Base-by-base conservation (phyloP, 202 grass and related monocot species). In the Digitaria exilis region DNA sequence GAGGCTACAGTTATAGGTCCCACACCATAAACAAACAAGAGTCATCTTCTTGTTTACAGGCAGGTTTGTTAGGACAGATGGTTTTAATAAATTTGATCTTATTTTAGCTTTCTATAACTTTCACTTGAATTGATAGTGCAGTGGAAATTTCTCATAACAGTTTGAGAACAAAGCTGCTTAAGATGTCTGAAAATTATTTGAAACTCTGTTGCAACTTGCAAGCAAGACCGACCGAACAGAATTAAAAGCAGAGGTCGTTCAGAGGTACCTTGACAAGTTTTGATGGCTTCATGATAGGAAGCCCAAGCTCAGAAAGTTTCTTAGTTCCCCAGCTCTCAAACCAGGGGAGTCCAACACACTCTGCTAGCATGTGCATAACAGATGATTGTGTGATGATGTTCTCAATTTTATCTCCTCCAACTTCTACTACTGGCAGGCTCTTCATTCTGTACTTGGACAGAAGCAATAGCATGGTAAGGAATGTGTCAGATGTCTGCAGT, bases 381-480 rank as follows among this genome's bases (percentile, higher is more conserved):
- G 81, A 89, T 51, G 96, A 96, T 71, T 99, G 96, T 26, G 96
- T 99, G 65, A 96, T 84, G 58, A 99, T 90, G 85, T 99, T 99
- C 83, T 92, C 96, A 56, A 99, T 94, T 69, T 90, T 90, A 78
- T 94, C 89, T 83, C 90, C 85, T 25, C 85, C 89, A 16, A 96
- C 84, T 82, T 96, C 88, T 76, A 99, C 93, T 1, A 99, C 93
- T 49, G 93, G 96, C 21, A 99, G 93, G 67, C 93, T 99, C 79
- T 99, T 99, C 91, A 99, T 91, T 85, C 93, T 89, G 78, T 99
- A 99, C 68, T 99, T 99, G 17, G 96, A 99, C 59, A 99, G 84
- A 61, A 99, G 86, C 45, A 99, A 75, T 67, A 99, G 63, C 96
- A 99, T 96, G 17, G 96, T 99, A 65, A 99, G 89, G 75, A 99